Evolutionary conservation across 73 alveolate species (phyloP).

Genomic region (Strombidium stylifer): DNA sequence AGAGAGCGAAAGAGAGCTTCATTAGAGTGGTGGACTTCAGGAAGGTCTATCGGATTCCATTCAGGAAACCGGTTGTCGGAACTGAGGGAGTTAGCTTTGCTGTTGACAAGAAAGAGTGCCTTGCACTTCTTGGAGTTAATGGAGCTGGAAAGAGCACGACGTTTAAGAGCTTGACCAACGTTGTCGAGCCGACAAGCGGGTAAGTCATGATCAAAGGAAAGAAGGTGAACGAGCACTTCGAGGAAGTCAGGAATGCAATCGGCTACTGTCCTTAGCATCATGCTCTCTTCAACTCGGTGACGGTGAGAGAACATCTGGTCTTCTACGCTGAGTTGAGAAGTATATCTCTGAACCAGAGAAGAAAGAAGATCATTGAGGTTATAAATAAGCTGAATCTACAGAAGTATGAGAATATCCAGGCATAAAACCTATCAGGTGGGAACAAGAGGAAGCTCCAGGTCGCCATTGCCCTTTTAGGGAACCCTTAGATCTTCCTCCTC

Average conservation of each 20-base stretch:
- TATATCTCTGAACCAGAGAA: constrained; percentile 23
- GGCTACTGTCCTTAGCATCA: constrained; percentile 94
- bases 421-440: constrained; percentile 86
- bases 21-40: constrained; percentile 58
- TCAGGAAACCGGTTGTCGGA: constrained; percentile 58
- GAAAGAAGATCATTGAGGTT: constrained; percentile 44
- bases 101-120: constrained; percentile 88
- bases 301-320: constrained; percentile 77
- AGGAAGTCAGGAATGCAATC: constrained; percentile 63
- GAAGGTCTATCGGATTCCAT: constrained; percentile 48
- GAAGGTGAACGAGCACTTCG: constrained; percentile 53
- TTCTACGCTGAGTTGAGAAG: constrained; percentile 78
- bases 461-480: constrained; percentile 78
- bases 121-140: constrained; percentile 92
- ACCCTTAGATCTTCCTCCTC: constrained; percentile 75
- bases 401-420: constrained; percentile 60
- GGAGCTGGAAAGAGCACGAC: constrained; percentile 98
- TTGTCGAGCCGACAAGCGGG: constrained; percentile 69
- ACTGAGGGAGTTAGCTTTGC: constrained; percentile 84
- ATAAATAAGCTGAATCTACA: constrained; percentile 64
- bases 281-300: constrained; percentile 75
- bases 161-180: constrained; percentile 82
- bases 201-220: constrained; percentile 53
- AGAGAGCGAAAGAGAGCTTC: background rate
- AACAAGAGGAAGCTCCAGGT: constrained; percentile 89